Evolutionary conservation across 805 yeast species (phyloP).

Genomic region (Candida silvicultrix): DNA sequence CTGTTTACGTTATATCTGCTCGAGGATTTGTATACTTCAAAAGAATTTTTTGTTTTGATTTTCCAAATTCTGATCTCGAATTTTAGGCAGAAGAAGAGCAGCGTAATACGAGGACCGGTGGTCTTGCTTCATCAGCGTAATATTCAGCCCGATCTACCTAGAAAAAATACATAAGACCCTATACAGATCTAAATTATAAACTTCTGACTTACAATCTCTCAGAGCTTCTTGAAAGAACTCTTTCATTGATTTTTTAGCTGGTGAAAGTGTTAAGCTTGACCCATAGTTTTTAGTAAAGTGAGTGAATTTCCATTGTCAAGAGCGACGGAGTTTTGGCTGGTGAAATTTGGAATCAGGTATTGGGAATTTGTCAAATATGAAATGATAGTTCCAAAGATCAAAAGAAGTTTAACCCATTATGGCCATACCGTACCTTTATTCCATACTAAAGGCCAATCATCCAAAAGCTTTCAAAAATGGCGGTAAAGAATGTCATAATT

Average conservation of each 20-base stretch:
- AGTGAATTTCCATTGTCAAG: too few species aligned
- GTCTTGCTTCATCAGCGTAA: neutral
- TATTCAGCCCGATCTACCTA: neutral
- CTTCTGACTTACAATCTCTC: too few species aligned
- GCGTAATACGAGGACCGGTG: neutral
- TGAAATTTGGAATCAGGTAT: too few species aligned
- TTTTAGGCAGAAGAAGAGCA: neutral
- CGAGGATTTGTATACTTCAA: neutral
- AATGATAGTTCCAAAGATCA: too few species aligned
- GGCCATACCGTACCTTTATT: constrained; percentile 1
- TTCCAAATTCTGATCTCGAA: neutral
- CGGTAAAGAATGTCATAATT: constrained; percentile 64
- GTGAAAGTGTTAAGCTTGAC: too few species aligned
- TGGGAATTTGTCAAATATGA: too few species aligned
- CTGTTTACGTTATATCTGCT: neutral
- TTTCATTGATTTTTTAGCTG: too few species aligned
- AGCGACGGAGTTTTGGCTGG: too few species aligned
- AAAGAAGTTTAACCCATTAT: neutral
- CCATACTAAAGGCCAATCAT: neutral
- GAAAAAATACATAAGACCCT: too few species aligned
- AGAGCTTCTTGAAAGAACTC: too few species aligned
- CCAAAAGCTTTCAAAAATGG: neutral
- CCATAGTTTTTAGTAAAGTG: too few species aligned
- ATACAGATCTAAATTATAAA: too few species aligned
- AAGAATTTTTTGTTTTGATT: neutral